Conservation (phyloP, 257 asterid genomes). For the Capsicum rhomboideum region DNA sequence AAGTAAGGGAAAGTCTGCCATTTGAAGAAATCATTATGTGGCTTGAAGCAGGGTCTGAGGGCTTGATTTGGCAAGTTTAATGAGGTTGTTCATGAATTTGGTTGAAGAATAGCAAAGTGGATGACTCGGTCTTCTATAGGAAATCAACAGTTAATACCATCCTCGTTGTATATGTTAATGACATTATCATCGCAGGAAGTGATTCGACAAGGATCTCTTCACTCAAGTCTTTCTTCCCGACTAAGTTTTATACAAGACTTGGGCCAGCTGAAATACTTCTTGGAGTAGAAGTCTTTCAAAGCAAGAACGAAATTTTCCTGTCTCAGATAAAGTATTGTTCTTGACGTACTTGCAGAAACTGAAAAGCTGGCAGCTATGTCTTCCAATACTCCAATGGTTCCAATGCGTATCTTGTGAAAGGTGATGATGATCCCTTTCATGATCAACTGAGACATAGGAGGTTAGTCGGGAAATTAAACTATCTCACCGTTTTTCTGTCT, state of each 20-base stretch:
- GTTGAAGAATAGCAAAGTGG: neutral
- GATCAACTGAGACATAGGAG: neutral
- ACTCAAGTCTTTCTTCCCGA: neutral
- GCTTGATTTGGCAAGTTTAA: neutral
- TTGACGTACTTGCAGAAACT: neutral
- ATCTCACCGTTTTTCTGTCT: neutral
- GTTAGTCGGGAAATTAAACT: neutral
- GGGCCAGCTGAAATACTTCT: neutral
- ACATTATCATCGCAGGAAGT: neutral
- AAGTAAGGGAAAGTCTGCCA: no score
- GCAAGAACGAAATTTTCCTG: neutral
- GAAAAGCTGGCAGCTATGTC: neutral
- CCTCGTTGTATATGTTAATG: neutral
- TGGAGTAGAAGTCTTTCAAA: neutral
- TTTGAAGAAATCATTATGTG: neutral
- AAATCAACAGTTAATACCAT: neutral
- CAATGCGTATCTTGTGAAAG: neutral
- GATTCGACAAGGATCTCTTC: neutral
- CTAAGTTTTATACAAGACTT: neutral
- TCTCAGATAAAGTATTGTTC: neutral
- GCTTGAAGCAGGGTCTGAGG: neutral
- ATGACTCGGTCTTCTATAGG: neutral
- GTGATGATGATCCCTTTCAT: neutral
- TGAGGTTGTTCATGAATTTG: neutral
- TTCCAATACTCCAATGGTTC: neutral